Base-by-base conservation (phyloP, 805 yeast genomes). In the Candida sakaeoensis region DNA sequence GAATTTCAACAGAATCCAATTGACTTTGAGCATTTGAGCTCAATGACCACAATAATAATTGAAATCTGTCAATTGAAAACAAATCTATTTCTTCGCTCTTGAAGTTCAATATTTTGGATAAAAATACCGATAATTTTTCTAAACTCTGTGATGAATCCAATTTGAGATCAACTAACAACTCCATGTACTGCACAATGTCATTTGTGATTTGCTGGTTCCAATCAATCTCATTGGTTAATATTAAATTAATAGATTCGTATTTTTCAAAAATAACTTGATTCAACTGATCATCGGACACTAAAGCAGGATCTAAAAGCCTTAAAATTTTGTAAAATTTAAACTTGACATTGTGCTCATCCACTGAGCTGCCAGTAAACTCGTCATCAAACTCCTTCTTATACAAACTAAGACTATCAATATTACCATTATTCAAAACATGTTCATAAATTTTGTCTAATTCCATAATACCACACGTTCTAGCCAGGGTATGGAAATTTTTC, bases 401-500 rank as follows among this genome's bases (percentile, higher is more conserved):
- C 2, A 14, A 10, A 2, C 10, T 9, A 4, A 33, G 30, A 12
- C 14, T 7, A 6, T 38, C 17, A 1, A 12, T 5, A 3, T 23
- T 5, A 3, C 36, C 41, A 7, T 36, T 19, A 23, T 2, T 21
- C 21, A 41, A 13, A 8, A 36, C 23, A 6, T 27, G 12, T 9
- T 30, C 35, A 33, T 30, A 37, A n/a, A 39, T 27, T 14, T 8
- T 25, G 5, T 36, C 8, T 14, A 38, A 38, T 21, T 21, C 22
- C 2, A n/a, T 15, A 19, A 14, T 21, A 22, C 31, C 28, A 19
- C 9, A 17, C 14, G 37, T 35, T 21, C 46, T 44, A 8, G 61
- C 39, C 35, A 48, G 41, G 14, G 78, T 73, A 50, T 77, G 81
- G 39, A 58, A 61, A 7, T 33, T 18, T 39, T 54, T 42, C 46